These are phyloP conservation scores for Pichia insulana DNA, from an alignment of 805 yeast species.

Conservation along the genomic window DNA sequence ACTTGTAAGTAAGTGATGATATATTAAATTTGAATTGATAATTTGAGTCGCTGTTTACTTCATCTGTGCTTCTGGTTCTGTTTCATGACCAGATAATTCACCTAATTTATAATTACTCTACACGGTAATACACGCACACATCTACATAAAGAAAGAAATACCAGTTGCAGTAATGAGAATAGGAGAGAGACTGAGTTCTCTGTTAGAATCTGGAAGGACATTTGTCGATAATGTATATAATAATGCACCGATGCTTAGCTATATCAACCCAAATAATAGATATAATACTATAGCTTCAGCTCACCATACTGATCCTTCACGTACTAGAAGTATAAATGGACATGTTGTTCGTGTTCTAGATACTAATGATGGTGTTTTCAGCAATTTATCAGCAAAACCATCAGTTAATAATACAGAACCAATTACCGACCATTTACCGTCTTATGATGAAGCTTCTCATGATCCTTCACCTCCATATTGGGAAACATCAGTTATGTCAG, in stretches of 20 bases:
- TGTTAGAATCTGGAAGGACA: neutral
- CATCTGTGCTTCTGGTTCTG: too few relatives aligned
- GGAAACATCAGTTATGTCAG: conserved; percentile 83
- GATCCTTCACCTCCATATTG: conserved; percentile 95
- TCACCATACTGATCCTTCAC: conserved; percentile 4
- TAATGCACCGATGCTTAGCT: conserved; percentile 26
- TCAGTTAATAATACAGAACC: conserved; percentile 33
- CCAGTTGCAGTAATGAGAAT: neutral
- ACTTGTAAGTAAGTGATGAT: neutral
- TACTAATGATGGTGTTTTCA: conserved; percentile 80
- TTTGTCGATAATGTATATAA: conserved; percentile 3
- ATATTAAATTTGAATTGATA: too few relatives aligned
- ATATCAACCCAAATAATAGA: conserved; percentile 18
- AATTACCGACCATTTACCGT: conserved; percentile 60
- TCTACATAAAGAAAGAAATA: too few relatives aligned
- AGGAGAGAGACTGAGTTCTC: neutral
- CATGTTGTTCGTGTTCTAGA: conserved; percentile 16
- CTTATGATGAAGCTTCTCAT: conserved; percentile 91
- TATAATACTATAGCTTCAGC: conserved; percentile 17
- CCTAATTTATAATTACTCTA: too few relatives aligned
- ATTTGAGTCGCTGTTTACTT: too few relatives aligned
- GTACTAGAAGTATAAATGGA: conserved; percentile 17
- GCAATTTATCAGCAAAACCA: conserved; percentile 87
- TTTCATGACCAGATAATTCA: neutral
- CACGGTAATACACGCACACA: too few relatives aligned